Conservation (phyloP, 176 grass and related monocot genomes). For the Carex pumila region DNA sequence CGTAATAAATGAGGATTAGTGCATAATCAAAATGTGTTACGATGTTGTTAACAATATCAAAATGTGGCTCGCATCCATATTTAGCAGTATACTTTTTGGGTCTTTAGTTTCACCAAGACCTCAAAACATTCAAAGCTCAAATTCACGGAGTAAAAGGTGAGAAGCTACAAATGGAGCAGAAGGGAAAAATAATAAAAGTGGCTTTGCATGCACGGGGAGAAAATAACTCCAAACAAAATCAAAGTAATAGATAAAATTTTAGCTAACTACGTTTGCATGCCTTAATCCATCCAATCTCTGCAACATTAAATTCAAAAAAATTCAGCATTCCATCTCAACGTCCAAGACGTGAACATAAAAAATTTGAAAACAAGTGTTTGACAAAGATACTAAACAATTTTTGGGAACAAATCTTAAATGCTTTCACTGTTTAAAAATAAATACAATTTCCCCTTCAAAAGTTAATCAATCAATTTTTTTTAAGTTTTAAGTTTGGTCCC, state of each 20-base stretch:
- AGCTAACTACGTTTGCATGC: slow-evolving; percentile 1
- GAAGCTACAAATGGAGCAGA: neutral
- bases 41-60: too few species aligned
- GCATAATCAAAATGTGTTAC: too few species aligned
- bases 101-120: neutral
- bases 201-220: slow-evolving; percentile 8
- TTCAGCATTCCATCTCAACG: neutral
- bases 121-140: neutral
- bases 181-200: neutral
- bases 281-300: neutral
- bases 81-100: neutral
- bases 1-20: neutral
- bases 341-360: neutral
- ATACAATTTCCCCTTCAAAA: neutral
- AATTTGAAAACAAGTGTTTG: neutral
- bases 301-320: neutral
- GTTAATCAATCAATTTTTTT: neutral
- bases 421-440: neutral
- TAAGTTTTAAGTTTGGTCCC: neutral
- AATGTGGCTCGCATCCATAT: neutral
- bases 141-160: neutral
- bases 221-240: slow-evolving; percentile 8
- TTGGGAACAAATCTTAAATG: neutral
- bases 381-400: neutral
- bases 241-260: neutral